Base-by-base conservation (phyloP, 2,329 filamentous ascomycete genomes). In the Aspergillus novoparasiticus region DNA sequence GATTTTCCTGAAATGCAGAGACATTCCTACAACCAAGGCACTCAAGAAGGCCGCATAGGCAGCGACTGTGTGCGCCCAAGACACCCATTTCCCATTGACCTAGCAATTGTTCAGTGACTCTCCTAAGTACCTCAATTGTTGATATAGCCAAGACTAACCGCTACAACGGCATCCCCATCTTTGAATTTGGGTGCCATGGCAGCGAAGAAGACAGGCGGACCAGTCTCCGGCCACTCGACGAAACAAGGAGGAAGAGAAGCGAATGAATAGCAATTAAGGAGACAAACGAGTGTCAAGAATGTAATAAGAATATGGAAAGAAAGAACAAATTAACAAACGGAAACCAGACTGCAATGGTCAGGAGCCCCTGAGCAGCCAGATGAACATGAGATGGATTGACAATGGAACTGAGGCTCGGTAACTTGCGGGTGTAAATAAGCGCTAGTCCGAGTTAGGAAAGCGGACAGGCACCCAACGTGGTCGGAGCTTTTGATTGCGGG, bases 1-100 rank as follows among this genome's bases (percentile, higher is more conserved):
- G 71, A 99, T 99, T 83, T 99, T 99, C 75, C 91, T 87, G 81
- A 95, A 98, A 81, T 99, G 95, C 56, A 99, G 85, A 60, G 84
- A 86, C 61, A 89, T 83, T 69, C 94, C 94, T 65, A 96, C 89
- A 61, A 94, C 77, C 68, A 98, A 84, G 64, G 94, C 94, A 75
- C 92, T 93, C 67, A 96, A 68, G 75, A 98, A 98, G 62, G 94
- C 94, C 45, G 76, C 64, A 78, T 97, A 98, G 64, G 93, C 95
- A 70, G 92, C 82, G 55, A 84, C 79, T 10, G 95, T 99, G 81
- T 99, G 95, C 68, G 88, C 80, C 87, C 91, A 96, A 64, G 93
- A 92, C 69, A 99, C 85, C 92, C 92, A 97, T 84, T 90, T 90
- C 69, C 92, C 95, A 76, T 90, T 94, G 75, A 99, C 77, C 86